Evolutionary conservation across 176 grass and related monocot species (phyloP), one percentile per base, ranked within the genome.

Genomic region (Hyparrhenia diplandra): DNA sequence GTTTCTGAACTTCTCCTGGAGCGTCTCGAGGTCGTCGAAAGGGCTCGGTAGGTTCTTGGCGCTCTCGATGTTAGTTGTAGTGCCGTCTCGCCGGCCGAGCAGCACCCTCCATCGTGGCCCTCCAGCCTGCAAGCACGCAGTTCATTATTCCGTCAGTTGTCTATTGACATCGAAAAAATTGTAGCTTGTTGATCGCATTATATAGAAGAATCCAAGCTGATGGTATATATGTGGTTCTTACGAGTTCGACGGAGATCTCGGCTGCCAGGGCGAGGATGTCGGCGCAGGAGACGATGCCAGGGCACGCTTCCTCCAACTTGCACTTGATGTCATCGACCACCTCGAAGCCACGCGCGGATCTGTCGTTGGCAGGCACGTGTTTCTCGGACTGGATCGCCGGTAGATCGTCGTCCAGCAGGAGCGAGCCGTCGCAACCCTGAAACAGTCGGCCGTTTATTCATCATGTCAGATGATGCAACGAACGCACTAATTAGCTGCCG

Each of bases 1-100:
- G 32, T 54, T 77, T 11, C 68, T 69, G 77, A 94, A 94, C 55
- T 94, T 94, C 21, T 55, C 12, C 43, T 88, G 71, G 57, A 94
- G 88, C 6, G 9, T 27, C 17, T 45, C 36, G 1, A 88, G 42
- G 14, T 58, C 4, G 64, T 90, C 85, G 28, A 80, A 88, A n/a
- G 83, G 80, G 74, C 45, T 82, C 5, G 91, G 91, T 0, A 94
- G 82, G 23, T 73, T 78, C 8, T 49, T 80, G 23, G 91, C 88
- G 59, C 36, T 39, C 37, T 65, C 54, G 47, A 80, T 27, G 25
- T 69, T 60, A 1, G 71, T 45, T 25, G 61, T 52, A 2, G 61
- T 71, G 55, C 34, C 69, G 35, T 87, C 59, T 31, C 52, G 21
- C 62, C 84, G 62, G 24, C 71, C 60, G 10, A 82, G 59, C 55